Conservation (phyloP, 176 grass and related monocot genomes). For the Cymbopogon citratus region DNA sequence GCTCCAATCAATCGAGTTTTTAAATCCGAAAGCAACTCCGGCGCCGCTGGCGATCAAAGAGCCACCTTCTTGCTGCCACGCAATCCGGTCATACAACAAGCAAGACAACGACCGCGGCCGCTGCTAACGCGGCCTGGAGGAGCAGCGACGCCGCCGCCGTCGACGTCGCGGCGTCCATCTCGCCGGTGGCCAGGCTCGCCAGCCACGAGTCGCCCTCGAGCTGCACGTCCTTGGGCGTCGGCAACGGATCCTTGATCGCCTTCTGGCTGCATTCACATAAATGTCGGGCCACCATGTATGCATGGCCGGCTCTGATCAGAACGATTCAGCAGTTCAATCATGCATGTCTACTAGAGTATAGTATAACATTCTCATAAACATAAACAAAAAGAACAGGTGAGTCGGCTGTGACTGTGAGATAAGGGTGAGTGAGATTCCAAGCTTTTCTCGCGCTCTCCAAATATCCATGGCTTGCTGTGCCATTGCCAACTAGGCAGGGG, state of each 20-base stretch:
- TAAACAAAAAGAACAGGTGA: background rate
- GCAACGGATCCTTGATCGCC: constrained; percentile 34
- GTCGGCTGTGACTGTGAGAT: background rate
- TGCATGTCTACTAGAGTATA: background rate
- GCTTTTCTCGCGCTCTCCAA: background rate
- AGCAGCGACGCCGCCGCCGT: background rate
- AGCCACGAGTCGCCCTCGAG: constrained; percentile 64
- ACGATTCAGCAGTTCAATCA: background rate
- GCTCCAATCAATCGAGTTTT: too few species aligned
- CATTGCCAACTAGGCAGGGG: constrained; percentile 31
- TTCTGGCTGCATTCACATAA: constrained; percentile 47
- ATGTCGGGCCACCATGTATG: background rate
- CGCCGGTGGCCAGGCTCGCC: constrained; percentile 72
- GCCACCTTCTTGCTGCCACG: background rate
- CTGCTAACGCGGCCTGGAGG: constrained; percentile 26
- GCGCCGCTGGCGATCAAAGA: constrained; percentile 8
- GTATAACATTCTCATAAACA: background rate
- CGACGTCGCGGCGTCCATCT: constrained; percentile 10
- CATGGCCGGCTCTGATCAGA: background rate
- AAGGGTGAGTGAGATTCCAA: constrained; percentile 9
- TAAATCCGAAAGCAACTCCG: constrained; percentile 34
- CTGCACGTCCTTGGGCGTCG: constrained; percentile 46
- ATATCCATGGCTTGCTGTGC: constrained; percentile 25
- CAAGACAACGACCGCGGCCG: constrained; percentile 17
- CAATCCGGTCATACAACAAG: constrained; percentile 9